A percentile compares a stretch with the other conserved stretches of the same genome.
Conservation (phyloP, 805 yeast species). For the Suhomyces sp. region DNA sequence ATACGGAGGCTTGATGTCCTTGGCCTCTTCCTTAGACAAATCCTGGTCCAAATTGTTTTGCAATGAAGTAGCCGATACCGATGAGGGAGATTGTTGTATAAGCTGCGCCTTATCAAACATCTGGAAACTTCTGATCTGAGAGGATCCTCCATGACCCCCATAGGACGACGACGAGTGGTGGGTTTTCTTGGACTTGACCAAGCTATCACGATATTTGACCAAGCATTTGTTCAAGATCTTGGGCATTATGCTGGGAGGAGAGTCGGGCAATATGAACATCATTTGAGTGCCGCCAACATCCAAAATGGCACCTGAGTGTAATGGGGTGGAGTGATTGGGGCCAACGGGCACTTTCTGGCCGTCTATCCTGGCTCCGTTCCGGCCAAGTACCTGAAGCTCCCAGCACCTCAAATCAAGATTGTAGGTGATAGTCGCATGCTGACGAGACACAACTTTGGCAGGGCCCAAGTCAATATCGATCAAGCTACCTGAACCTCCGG, state of each 20-base stretch:
- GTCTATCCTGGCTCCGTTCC: constrained; percentile 93
- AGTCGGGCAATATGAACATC: constrained; percentile 97
- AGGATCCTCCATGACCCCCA: constrained; percentile 8
- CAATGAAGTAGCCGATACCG: constrained; percentile 41
- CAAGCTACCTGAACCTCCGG: constrained; percentile 1
- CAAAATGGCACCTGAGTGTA: constrained; percentile 83
- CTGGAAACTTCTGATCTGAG: constrained; percentile 47
- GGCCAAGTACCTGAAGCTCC: constrained; percentile 81
- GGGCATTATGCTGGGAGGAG: constrained; percentile 65
- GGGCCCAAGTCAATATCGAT: constrained; percentile 94
- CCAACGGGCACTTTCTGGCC: constrained; percentile 57
- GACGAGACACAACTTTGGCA: constrained; percentile 92
- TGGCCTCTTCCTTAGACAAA: constrained; percentile 84
- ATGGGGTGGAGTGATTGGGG: constrained; percentile 48
- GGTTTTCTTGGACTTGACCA: constrained; percentile 20
- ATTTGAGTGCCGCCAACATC: constrained; percentile 98
- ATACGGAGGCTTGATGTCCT: constrained; percentile 93
- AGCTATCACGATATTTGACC: constrained; percentile 27
- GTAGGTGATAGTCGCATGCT: constrained; percentile 82
- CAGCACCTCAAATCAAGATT: constrained; percentile 74
- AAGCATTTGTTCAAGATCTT: constrained; percentile 42
- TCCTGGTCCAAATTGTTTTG: constrained; percentile 55
- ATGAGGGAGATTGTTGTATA: constrained; percentile 39
- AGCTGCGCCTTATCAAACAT: constrained; percentile 48
- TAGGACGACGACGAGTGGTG: neutral